A percentile compares a stretch with the other conserved stretches of the same genome.
Evolutionary conservation across 768 basidiomycete species (phyloP).

Genomic region (Suillus sp.): DNA sequence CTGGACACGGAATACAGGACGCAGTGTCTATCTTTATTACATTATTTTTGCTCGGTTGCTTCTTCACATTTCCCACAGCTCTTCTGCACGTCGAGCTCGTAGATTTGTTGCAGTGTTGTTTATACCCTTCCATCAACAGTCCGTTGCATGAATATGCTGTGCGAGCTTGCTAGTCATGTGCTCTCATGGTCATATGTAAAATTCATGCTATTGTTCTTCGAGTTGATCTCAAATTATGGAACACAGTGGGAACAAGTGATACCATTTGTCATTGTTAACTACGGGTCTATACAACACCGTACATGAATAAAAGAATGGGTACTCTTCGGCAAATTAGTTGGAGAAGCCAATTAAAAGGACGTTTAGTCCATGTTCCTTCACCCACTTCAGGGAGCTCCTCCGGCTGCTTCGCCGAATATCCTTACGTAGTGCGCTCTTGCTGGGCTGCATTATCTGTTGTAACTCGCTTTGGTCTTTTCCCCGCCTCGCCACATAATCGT

Average conservation of each 20-base stretch:
- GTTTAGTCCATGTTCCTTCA: constrained; percentile 63
- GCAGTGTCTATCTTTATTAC: constrained; percentile 2
- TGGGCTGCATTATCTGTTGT: constrained; percentile 62
- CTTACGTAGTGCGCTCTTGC: constrained; percentile 59
- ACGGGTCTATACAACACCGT: background rate
- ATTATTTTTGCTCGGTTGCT: background rate
- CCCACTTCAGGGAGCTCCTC: constrained; percentile 51
- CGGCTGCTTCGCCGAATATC: constrained; percentile 54
- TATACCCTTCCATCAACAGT: background rate
- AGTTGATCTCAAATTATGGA: background rate
- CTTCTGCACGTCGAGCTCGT: background rate
- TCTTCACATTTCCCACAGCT: background rate
- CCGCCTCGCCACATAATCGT: constrained; percentile 71
- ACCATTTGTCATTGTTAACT: background rate
- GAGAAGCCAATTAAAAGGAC: constrained; percentile 62
- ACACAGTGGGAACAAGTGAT: background rate
- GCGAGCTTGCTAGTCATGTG: background rate
- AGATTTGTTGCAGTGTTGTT: background rate
- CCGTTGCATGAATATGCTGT: background rate
- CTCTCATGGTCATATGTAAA: background rate
- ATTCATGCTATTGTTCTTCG: background rate
- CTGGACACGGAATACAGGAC: background rate
- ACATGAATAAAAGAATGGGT: background rate
- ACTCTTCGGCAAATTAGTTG: constrained; percentile 27
- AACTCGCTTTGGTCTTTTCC: constrained; percentile 64